These are phyloP conservation scores for Sugiyamaella chiloensis DNA, from an alignment of 805 yeast species.

Conservation along the genomic window DNA sequence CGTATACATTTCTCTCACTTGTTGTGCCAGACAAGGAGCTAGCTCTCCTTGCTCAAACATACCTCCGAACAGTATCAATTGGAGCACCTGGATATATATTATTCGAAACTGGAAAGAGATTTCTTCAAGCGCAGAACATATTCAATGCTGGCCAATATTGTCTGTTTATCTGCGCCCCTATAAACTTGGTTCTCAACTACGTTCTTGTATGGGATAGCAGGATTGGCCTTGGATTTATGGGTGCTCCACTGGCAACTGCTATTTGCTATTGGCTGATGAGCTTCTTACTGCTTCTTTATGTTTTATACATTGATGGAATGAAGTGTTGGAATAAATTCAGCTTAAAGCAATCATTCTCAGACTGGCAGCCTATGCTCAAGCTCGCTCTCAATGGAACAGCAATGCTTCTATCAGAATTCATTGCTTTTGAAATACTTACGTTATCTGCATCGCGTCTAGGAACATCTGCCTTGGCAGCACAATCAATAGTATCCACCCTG, in stretches of 20 bases:
- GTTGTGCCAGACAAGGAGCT: slow-evolving; percentile 53
- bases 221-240: slow-evolving; percentile 48
- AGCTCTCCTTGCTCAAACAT: slow-evolving; percentile 45
- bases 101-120: slow-evolving; percentile 56
- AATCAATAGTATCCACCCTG: slow-evolving; percentile 63
- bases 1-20: slow-evolving; percentile 46
- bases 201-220: slow-evolving; percentile 46
- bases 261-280: slow-evolving; percentile 49
- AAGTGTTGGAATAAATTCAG: slow-evolving; percentile 40
- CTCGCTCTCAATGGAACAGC: slow-evolving; percentile 68
- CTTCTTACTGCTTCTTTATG: slow-evolving; percentile 35
- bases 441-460: slow-evolving; percentile 67
- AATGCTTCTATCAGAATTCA: slow-evolving; percentile 69
- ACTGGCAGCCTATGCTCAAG: slow-evolving; percentile 55
- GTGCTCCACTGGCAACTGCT: slow-evolving; percentile 54
- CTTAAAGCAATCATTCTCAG: slow-evolving; percentile 48
- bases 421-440: slow-evolving; percentile 70
- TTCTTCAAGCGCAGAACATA: slow-evolving; percentile 54
- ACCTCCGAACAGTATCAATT: slow-evolving; percentile 42
- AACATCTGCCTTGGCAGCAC: slow-evolving; percentile 64
- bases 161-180: slow-evolving; percentile 47
- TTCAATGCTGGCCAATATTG: slow-evolving; percentile 55
- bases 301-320: slow-evolving; percentile 38
- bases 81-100: slow-evolving; percentile 54
- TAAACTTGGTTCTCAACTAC: slow-evolving; percentile 48